phyloP scores from a whole-genome alignment of 805 yeast species.

The Teunomyces kruisii region DNA sequence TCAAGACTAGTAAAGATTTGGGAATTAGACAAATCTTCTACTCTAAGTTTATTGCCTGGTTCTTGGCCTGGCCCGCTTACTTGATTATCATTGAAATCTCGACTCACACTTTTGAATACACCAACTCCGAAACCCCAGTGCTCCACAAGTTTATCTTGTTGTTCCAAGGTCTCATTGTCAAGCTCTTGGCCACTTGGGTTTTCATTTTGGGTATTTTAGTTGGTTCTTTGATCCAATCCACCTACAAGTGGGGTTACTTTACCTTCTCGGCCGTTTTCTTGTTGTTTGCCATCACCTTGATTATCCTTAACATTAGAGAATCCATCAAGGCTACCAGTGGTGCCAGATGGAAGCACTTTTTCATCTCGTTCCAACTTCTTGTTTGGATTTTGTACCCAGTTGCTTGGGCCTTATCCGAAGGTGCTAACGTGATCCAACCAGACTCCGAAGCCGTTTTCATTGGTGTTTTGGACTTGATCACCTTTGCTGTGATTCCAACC shows the following conservation, averaged over 20 bases:
- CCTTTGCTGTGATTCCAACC: slow-evolving; percentile 44
- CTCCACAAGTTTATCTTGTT: slow-evolving; percentile 26
- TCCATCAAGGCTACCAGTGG: slow-evolving; percentile 6
- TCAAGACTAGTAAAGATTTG: slow-evolving; percentile 25
- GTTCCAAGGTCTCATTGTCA: slow-evolving; percentile 39
- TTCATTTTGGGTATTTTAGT: slow-evolving; percentile 55
- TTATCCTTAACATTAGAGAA: slow-evolving; percentile 11
- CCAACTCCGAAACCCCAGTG: slow-evolving; percentile 30
- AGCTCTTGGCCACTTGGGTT: slow-evolving; percentile 45
- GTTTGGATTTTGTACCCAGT: slow-evolving; percentile 52
- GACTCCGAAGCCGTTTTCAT: slow-evolving; percentile 60
- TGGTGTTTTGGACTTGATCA: slow-evolving; percentile 55
- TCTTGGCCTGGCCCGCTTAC: slow-evolving; percentile 50
- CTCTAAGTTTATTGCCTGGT: slow-evolving; percentile 57
- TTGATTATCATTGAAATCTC: slow-evolving; percentile 34
- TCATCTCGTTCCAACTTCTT: slow-evolving; percentile 33
- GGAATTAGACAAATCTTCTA: slow-evolving; percentile 55
- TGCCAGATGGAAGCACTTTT: slow-evolving; percentile 5
- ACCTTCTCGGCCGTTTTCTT: slow-evolving; percentile 49
- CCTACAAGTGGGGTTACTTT: slow-evolving; percentile 72
- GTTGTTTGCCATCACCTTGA: slow-evolving; percentile 39
- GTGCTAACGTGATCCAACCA: slow-evolving; percentile 60
- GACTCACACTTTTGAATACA: slow-evolving; percentile 28
- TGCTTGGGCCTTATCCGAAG: slow-evolving; percentile 56
- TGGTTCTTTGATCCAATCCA: slow-evolving; percentile 53